Evolutionary conservation across 1,284 basidiomycete genomes (phyloP).

Genomic region (Ceratobasidium sp.): DNA sequence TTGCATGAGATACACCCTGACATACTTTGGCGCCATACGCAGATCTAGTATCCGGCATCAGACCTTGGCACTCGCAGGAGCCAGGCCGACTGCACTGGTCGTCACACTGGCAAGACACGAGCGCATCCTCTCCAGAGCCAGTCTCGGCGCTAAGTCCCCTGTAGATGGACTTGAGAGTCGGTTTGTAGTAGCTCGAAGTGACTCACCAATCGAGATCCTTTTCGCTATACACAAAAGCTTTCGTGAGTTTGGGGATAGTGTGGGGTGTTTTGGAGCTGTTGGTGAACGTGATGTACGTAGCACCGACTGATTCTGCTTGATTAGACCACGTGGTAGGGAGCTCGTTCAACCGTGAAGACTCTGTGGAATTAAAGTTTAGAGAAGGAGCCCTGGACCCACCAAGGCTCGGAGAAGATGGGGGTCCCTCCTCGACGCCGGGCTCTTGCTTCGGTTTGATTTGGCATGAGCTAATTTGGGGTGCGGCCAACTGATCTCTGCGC

Average conservation of each 20-base stretch:
- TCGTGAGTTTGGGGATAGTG: slow-evolving; percentile 18
- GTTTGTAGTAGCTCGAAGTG: not conserved
- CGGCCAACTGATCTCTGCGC: too few species aligned
- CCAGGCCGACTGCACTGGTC: slow-evolving; percentile 25
- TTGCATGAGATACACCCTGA: not conserved
- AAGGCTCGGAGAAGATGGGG: slow-evolving; percentile 24
- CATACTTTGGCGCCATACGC: slow-evolving; percentile 42
- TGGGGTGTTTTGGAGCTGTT: slow-evolving; percentile 33
- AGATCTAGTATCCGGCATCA: slow-evolving; percentile 28
- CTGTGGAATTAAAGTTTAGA: not conserved
- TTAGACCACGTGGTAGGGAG: slow-evolving; percentile 29
- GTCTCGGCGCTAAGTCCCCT: not conserved
- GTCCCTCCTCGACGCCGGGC: not conserved
- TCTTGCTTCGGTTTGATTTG: not conserved
- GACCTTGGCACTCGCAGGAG: slow-evolving; percentile 36
- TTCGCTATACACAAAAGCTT: slow-evolving; percentile 45
- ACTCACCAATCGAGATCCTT: slow-evolving; percentile 35
- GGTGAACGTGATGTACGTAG: slow-evolving; percentile 35
- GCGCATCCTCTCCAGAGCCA: not conserved
- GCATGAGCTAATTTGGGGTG: too few species aligned
- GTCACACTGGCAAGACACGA: slow-evolving; percentile 1
- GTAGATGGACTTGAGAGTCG: too few species aligned
- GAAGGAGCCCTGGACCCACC: slow-evolving; percentile 15
- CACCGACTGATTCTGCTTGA: slow-evolving; percentile 23
- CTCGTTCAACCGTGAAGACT: not conserved